These are phyloP conservation scores for Prunus davidiana DNA, from an alignment of 306 rosid species.

Conservation along the genomic window DNA sequence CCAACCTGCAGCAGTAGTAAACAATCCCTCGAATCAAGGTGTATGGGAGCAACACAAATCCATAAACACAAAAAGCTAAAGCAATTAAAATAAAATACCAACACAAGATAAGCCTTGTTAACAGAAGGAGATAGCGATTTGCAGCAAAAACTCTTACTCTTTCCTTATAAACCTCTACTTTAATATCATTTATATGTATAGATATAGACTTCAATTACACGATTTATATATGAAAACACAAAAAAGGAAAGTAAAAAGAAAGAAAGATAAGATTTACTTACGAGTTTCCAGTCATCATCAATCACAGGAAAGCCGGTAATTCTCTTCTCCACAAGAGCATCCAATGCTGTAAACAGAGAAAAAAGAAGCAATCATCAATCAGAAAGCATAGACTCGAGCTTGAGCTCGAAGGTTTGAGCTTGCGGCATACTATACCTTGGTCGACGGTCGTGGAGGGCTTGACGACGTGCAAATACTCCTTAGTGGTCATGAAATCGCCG, in stretches of 20 bases:
- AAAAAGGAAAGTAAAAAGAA: background rate
- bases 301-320: conserved; percentile 92
- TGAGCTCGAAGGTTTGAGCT: background rate
- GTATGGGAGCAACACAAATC: conserved; percentile 22
- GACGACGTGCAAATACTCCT: conserved; percentile 56
- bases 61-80: background rate
- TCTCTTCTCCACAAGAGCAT: conserved; percentile 71
- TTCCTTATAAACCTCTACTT: background rate
- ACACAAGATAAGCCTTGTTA: background rate
- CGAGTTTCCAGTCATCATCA: conserved; percentile 92
- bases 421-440: conserved; percentile 45
- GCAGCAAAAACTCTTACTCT: background rate
- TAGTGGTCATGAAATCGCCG: conserved; percentile 90
- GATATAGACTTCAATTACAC: background rate
- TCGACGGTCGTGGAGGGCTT: conserved; percentile 74
- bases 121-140: background rate
- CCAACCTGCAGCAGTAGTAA: conserved; percentile 65
- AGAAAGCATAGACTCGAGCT: background rate
- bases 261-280: conserved; percentile 40
- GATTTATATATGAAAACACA: background rate
- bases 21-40: conserved; percentile 9
- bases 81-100: background rate
- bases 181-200: background rate
- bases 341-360: conserved; percentile 53
- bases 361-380: background rate